These are phyloP conservation scores for Zygoascus tannicola DNA, from an alignment of 805 yeast species.

Conservation along the genomic window DNA sequence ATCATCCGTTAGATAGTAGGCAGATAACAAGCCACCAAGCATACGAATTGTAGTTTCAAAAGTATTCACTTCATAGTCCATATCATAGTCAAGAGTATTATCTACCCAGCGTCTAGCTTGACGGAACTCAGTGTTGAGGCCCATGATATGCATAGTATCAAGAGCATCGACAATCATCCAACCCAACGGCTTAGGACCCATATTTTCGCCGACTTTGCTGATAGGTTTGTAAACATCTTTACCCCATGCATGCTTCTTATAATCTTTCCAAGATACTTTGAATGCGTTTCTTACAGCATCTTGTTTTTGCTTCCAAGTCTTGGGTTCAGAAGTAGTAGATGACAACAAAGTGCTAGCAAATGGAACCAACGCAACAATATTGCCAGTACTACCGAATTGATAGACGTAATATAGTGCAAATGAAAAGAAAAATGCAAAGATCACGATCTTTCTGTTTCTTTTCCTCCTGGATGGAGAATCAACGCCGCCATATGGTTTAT, in stretches of 20 bases:
- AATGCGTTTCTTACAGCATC: slow-evolving; percentile 58
- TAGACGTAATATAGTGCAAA: slow-evolving; percentile 36
- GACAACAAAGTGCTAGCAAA: not conserved
- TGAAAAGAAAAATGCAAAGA: slow-evolving; percentile 36
- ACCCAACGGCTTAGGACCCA: slow-evolving; percentile 77
- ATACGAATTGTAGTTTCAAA: slow-evolving; percentile 93
- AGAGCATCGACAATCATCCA: slow-evolving; percentile 88
- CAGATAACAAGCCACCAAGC: slow-evolving; percentile 88
- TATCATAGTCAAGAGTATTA: slow-evolving; percentile 56
- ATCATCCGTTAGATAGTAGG: slow-evolving; percentile 60
- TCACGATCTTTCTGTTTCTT: slow-evolving; percentile 30
- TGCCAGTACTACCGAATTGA: slow-evolving; percentile 18
- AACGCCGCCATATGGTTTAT: slow-evolving; percentile 34
- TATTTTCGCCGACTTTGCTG: slow-evolving; percentile 51
- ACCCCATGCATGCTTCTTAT: slow-evolving; percentile 75
- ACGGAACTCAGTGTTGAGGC: slow-evolving; percentile 46
- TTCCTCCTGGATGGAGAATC: slow-evolving; percentile 1
- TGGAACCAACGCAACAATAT: slow-evolving; percentile 2
- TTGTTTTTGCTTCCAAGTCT: slow-evolving; percentile 41
- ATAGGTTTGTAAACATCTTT: slow-evolving; percentile 67
- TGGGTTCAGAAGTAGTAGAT: slow-evolving; percentile 2
- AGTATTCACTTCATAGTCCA: slow-evolving; percentile 67
- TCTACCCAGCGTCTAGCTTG: slow-evolving; percentile 69
- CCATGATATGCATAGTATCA: slow-evolving; percentile 78
- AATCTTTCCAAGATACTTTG: slow-evolving; percentile 67